These are phyloP conservation scores for Saccharomycopsis hybrid DNA, from an alignment of 1,139 yeast species.

Conservation along the genomic window DNA sequence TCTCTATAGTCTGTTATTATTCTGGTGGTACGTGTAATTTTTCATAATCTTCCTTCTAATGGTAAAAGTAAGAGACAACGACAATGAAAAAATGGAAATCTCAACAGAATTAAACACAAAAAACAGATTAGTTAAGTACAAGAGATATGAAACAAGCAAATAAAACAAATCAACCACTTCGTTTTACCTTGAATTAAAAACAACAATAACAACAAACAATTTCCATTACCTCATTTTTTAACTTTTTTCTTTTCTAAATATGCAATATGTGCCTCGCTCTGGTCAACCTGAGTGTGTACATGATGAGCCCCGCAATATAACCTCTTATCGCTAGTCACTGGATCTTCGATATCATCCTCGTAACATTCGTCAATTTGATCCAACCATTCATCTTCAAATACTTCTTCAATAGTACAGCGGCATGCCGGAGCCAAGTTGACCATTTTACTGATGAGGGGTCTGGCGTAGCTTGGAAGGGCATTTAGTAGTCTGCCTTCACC, in stretches of 20 bases:
- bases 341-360: conserved; percentile 39
- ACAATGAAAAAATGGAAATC: no score
- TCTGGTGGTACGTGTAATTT: no score
- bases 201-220: no score
- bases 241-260: conserved; percentile 68
- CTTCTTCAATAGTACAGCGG: conserved; percentile 77
- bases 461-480: conserved; percentile 65
- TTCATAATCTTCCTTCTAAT: no score
- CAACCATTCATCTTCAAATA: conserved; percentile 77
- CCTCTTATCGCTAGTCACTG: conserved; percentile 30
- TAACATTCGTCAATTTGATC: conserved; percentile 59
- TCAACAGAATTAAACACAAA: no score
- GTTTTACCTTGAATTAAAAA: no score
- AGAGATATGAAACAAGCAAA: no score
- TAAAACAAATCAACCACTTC: no score
- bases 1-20: no score
- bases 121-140: no score
- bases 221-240: conserved; percentile 22
- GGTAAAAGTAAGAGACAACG: no score
- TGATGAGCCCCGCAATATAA: conserved; percentile 47
- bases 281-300: conserved; percentile 82
- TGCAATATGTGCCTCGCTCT: conserved; percentile 89
- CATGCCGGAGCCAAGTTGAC: conserved; percentile 81
- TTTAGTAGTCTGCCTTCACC: conserved; percentile 66
- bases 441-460: conserved; percentile 63